A percentile compares a stretch with the other conserved stretches of the same genome.
phyloP scores from a whole-genome alignment of 169 alveolate species.

The Plasmodium berghei region DNA sequence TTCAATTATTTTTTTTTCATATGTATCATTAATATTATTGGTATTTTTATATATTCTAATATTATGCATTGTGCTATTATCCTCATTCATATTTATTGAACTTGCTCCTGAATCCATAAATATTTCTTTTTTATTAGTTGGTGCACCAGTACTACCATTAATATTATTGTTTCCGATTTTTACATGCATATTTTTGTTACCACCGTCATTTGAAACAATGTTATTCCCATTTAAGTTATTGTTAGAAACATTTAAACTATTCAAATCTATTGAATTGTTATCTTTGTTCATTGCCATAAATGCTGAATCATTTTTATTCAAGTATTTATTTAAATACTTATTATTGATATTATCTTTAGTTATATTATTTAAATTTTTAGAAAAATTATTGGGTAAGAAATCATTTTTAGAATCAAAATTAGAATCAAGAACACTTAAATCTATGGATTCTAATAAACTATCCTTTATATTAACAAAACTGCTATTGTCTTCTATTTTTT shows the following conservation, averaged over 20 bases:
- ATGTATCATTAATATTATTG: slow-evolving; percentile 61
- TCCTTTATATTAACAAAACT: slow-evolving; percentile 67
- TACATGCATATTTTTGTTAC: background rate
- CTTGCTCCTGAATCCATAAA: slow-evolving; percentile 30
- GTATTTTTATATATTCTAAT: slow-evolving; percentile 21
- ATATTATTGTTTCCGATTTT: no score
- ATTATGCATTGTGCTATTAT: slow-evolving; percentile 29
- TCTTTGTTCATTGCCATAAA: slow-evolving; percentile 31
- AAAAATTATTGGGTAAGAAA: slow-evolving; percentile 54
- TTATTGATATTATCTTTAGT: slow-evolving; percentile 55
- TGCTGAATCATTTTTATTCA: slow-evolving; percentile 32
- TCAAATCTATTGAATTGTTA: slow-evolving; percentile 13
- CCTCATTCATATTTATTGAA: slow-evolving; percentile 29
- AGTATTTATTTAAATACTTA: slow-evolving; percentile 69
- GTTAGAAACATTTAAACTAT: background rate
- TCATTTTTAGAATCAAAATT: slow-evolving; percentile 68
- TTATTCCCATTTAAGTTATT: slow-evolving; percentile 2
- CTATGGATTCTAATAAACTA: slow-evolving; percentile 70
- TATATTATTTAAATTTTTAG: slow-evolving; percentile 55
- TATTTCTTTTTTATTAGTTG: slow-evolving; percentile 36
- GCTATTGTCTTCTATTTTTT: slow-evolving; percentile 61
- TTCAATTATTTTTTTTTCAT: slow-evolving; percentile 74
- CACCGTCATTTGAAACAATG: background rate
- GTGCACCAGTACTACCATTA: background rate
- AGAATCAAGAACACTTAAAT: slow-evolving; percentile 68